Base-by-base conservation (phyloP, 306 rosid genomes). In the Cucumis melo region DNA sequence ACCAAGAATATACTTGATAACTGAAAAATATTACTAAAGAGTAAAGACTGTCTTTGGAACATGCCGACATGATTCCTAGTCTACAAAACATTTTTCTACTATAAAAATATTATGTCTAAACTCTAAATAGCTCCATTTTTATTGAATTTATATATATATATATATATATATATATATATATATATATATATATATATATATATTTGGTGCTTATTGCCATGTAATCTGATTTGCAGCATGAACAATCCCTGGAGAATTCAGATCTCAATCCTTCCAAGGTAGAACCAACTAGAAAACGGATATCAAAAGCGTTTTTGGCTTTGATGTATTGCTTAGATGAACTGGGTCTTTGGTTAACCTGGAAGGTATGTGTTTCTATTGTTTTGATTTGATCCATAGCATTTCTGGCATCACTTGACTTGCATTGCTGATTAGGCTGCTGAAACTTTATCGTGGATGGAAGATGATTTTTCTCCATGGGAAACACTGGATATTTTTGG, bases 341-440 rank as follows among this genome's bases (percentile, higher is more conserved):
- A 13, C 90, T 93, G 63, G 98, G 98, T 76, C 68, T 86, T 83
- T 90, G 92, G 91, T 78, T 85, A 78, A 86, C 97, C 80, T 71
- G 83, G 71, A 87, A 93, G 97, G 98, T 93, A 81, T 59, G 80
- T 36, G 20, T 61, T 72, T 46, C 6, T 53, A n/a, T 65, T 67
- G 36, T 50, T 61, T 0, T 63, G 32, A 67, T 64, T 73, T 75
- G 38, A 3, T 51, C 38, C 59, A 5, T 74, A 48, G 61, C 50
- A 78, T 77, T 81, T 50, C 77, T 74, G 2, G 64, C 83, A 76
- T 51, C 74, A 60, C 36, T 19, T 78, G 81, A 55, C 44, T 7
- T 82, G 29, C 39, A 34, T 55, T 61, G 11, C 41, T 61, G 20
- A 70, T 78, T 86, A 91, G 97, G 98, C 98, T 82, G 97, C 94